A percentile compares a stretch with the other conserved stretches of the same genome.
Evolutionary conservation across 73 alveolate species (phyloP).

Genomic region (Paramecium biaurelia): DNA sequence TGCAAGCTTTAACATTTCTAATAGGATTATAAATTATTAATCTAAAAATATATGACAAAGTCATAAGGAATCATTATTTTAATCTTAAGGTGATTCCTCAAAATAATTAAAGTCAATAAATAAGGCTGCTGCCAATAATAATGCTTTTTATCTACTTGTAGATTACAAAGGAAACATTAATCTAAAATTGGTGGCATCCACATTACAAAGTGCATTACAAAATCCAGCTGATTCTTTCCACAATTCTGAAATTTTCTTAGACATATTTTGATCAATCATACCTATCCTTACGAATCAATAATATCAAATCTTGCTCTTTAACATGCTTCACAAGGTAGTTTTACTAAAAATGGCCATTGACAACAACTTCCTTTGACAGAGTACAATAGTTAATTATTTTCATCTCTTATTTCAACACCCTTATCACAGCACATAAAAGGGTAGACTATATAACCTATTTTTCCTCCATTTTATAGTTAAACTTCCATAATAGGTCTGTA

Average conservation of each 20-base stretch:
- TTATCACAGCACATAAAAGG: slow-evolving; percentile 51
- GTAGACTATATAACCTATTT: background rate
- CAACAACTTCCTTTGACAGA: slow-evolving; percentile 45
- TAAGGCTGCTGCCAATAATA: slow-evolving; percentile 6
- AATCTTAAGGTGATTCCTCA: slow-evolving; percentile 19
- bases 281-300: slow-evolving; percentile 1
- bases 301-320: slow-evolving; percentile 33
- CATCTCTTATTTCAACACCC: slow-evolving; percentile 43
- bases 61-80: background rate
- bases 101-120: slow-evolving; percentile 31
- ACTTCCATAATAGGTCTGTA: slow-evolving; percentile 43
- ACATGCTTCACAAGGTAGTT: slow-evolving; percentile 43
- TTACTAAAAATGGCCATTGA: slow-evolving; percentile 25
- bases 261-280: background rate
- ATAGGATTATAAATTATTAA: background rate
- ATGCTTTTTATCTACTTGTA: background rate
- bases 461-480: background rate
- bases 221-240: slow-evolving; percentile 47
- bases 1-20: background rate
- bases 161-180: background rate
- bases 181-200: slow-evolving; percentile 17
- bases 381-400: background rate
- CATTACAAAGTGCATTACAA: background rate
- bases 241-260: slow-evolving; percentile 32
- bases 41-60: background rate